Evolutionary conservation across 2,329 filamentous ascomycete species (phyloP).

Genomic region (Cercospora zeae-maydis): DNA sequence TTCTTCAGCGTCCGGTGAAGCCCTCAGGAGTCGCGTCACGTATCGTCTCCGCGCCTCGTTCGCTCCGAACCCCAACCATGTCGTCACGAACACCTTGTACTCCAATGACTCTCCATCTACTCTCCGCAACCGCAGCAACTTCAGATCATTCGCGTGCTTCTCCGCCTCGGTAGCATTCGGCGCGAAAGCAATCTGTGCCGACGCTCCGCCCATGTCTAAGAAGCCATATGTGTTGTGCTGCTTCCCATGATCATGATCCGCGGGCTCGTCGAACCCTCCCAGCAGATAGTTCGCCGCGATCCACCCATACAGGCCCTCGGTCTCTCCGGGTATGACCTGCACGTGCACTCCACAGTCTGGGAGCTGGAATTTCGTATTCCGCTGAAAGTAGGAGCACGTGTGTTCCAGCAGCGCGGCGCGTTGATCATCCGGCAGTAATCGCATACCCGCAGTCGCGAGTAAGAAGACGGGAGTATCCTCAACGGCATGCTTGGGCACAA

Average conservation of each 20-base stretch:
- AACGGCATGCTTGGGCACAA: slow-evolving; percentile 73
- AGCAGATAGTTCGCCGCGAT: slow-evolving; percentile 94
- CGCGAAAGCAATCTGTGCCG: slow-evolving; percentile 95
- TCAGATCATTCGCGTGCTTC: slow-evolving; percentile 86
- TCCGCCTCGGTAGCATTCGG: slow-evolving; percentile 86
- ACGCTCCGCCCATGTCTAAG: slow-evolving; percentile 96
- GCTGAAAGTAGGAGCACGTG: slow-evolving; percentile 77
- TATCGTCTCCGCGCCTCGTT: slow-evolving; percentile 87
- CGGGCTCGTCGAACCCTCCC: slow-evolving; percentile 78
- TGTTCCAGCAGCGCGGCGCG: slow-evolving; percentile 69
- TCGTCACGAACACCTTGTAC: slow-evolving; percentile 89
- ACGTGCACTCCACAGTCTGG: slow-evolving; percentile 89
- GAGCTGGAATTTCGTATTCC: slow-evolving; percentile 74
- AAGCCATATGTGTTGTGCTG: slow-evolving; percentile 94
- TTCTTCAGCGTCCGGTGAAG: slow-evolving; percentile 65
- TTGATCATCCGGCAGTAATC: slow-evolving; percentile 71
- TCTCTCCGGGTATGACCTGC: slow-evolving; percentile 92
- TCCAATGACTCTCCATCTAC: slow-evolving; percentile 74
- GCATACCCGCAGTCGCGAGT: slow-evolving; percentile 93
- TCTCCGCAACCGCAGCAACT: slow-evolving; percentile 77
- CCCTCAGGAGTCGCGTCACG: slow-evolving; percentile 68
- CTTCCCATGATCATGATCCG: slow-evolving; percentile 75
- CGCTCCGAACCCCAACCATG: slow-evolving; percentile 96
- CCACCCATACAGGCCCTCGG: slow-evolving; percentile 95
- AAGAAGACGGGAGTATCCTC: slow-evolving; percentile 87